Conservation (phyloP, 768 basidiomycete species). For the Boletus vermiculosoides region DNA sequence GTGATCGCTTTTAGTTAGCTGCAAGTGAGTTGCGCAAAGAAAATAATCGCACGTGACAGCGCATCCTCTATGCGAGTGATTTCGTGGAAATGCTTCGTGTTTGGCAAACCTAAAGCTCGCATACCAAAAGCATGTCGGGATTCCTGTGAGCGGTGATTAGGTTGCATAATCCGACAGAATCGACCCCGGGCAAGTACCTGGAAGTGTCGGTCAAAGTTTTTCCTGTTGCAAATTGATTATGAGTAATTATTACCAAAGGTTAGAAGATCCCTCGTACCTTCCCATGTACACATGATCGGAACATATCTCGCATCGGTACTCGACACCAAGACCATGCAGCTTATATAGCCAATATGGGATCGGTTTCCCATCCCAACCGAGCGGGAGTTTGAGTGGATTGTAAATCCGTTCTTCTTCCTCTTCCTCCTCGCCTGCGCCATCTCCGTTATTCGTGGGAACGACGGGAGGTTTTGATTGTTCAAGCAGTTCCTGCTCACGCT, state of each 20-base stretch:
- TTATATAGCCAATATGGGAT: conserved; percentile 99
- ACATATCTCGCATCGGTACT: conserved; percentile 97
- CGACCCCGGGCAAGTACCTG: conserved; percentile 49
- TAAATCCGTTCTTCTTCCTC: conserved; percentile 97
- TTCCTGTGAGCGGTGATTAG: conserved; percentile 53
- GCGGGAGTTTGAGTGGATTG: conserved; percentile 94
- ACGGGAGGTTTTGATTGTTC: conserved; percentile 62
- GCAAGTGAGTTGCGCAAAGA: neutral
- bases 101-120: conserved; percentile 94
- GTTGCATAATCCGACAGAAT: conserved; percentile 1
- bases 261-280: conserved; percentile 47
- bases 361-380: conserved; percentile 98
- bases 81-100: conserved; percentile 99
- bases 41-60: conserved; percentile 68
- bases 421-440: conserved; percentile 69
- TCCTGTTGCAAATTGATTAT: conserved; percentile 45
- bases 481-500: conserved; percentile 89
- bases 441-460: conserved; percentile 42
- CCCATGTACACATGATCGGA: conserved; percentile 98
- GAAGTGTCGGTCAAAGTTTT: conserved; percentile 96
- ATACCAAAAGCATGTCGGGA: conserved; percentile 97
- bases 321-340: conserved; percentile 95
- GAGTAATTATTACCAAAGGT: conserved; percentile 7
- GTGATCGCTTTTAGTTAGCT: neutral
- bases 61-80: conserved; percentile 98